Evolutionary conservation across 1,284 basidiomycete genomes (phyloP), one percentile per base, ranked within the genome.

Genomic region (Microbotryomycetes sp.): DNA sequence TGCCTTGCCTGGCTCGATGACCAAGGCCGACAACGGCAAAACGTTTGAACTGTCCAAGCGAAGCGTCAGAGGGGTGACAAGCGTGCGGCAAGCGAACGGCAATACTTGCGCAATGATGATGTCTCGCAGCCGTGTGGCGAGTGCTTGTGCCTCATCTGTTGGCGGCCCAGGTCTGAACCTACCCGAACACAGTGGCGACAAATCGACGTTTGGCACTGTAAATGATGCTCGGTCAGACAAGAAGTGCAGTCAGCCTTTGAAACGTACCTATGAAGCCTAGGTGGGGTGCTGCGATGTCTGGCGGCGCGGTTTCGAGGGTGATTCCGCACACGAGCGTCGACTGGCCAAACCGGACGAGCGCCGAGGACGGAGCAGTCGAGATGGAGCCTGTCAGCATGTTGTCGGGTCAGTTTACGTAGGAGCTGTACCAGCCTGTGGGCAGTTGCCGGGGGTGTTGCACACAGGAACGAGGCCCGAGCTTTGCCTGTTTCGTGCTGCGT

Each of bases 111-210:
- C 80, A 59, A 85, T 70, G 45, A 94, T 77, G 27, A 84, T 81
- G 64, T 91, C 86, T 67, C 89, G 85, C 57, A 97, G 75, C 65
- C 87, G 79, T 68, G 88, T 86, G 0, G 89, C 91, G 9, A 93
- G 79, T 3, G 89, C 84, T 72, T 97, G 93, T 0, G 91, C 89
- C 72, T 96, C 90, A 66, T 93, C 91, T 1, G 82, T 81, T 2
- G 94, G 94, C 3, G 94, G 93, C 3, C 94, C 94, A 27, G 91
- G 86, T 73, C 92, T 93, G 80, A 96, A 97, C 70, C 84, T 85
- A 0, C 92, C 85, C 11, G 91, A 93, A 75, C 89, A 96, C 56
- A 97, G 82, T 0, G 94, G 88, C 0, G 91, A 88, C 0, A 98
- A 81, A 74, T 98, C 94, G 63, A 97, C 78, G 73, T 97, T 89